A percentile compares a stretch with the other conserved stretches of the same genome.
Conservation (phyloP, 371 early-diverging fungal genomes). For the Blakeslea trispora region DNA sequence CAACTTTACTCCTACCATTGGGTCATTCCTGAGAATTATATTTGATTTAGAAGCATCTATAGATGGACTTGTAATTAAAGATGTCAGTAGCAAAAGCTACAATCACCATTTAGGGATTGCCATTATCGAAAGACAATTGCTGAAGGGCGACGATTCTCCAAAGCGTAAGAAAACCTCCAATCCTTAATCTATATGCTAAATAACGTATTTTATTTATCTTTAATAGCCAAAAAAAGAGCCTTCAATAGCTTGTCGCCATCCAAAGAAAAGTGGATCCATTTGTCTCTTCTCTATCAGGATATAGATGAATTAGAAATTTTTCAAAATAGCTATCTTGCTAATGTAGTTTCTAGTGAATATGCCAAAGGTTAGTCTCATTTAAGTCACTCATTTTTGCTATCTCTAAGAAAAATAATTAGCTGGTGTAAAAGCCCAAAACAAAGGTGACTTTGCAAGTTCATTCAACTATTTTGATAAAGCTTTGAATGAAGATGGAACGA, state of each 20-base stretch:
- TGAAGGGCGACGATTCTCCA: slow-evolving; percentile 19
- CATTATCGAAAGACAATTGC: slow-evolving; percentile 49
- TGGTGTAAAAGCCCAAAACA: slow-evolving; percentile 63
- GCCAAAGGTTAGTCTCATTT: slow-evolving; percentile 29
- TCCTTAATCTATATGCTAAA: slow-evolving; percentile 7
- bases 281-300: slow-evolving; percentile 62
- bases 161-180: slow-evolving; percentile 13
- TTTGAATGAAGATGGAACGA: slow-evolving; percentile 12
- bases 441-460: slow-evolving; percentile 61
- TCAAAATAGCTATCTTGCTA: slow-evolving; percentile 56
- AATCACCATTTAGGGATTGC: slow-evolving; percentile 64
- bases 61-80: slow-evolving; percentile 35
- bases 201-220: background rate
- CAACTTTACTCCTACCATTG: slow-evolving; percentile 55
- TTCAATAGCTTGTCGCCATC: background rate
- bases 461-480: slow-evolving; percentile 50
- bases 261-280: slow-evolving; percentile 54
- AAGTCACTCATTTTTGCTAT: background rate
- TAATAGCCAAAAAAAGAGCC: slow-evolving; percentile 6
- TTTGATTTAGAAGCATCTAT: slow-evolving; percentile 46
- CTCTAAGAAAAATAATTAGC: slow-evolving; percentile 15
- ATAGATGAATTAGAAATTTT: slow-evolving; percentile 66
- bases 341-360: slow-evolving; percentile 45
- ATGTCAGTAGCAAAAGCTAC: slow-evolving; percentile 45
- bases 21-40: slow-evolving; percentile 55